Conservation (phyloP, 805 yeast species). For the Cyberlindnera maclurae region DNA sequence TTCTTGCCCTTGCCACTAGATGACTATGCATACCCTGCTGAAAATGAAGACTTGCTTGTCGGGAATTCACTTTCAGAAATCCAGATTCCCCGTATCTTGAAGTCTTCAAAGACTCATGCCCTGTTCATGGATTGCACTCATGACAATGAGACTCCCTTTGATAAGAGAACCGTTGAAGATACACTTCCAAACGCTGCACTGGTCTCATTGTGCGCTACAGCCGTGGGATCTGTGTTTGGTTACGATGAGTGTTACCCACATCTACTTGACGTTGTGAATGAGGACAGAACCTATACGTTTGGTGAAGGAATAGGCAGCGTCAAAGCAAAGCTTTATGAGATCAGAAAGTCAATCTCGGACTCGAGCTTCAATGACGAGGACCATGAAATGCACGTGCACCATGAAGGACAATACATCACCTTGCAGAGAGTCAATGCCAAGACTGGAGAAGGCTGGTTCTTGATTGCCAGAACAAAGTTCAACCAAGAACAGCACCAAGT, state of each 20-base stretch:
- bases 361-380: conserved; percentile 43
- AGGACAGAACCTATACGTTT: conserved; percentile 53
- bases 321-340: conserved; percentile 51
- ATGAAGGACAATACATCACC: conserved; percentile 87
- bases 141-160: conserved; percentile 85
- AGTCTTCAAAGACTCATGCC: conserved; percentile 81
- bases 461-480: conserved; percentile 84
- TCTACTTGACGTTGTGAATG: conserved; percentile 73
- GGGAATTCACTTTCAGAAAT: conserved; percentile 45
- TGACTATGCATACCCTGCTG: conserved; percentile 60
- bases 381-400: conserved; percentile 91
- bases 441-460: conserved; percentile 82
- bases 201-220: conserved; percentile 87
- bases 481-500: conserved; percentile 37
- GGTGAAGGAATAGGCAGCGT: conserved; percentile 65
- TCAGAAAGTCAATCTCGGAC: conserved; percentile 50
- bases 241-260: conserved; percentile 88
- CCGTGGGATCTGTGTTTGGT: conserved; percentile 91
- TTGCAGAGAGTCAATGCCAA: conserved; percentile 79
- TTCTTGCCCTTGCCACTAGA: conserved; percentile 75
- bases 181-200: conserved; percentile 92
- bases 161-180: conserved; percentile 89
- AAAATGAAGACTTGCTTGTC: conserved; percentile 18
- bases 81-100: conserved; percentile 58
- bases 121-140: conserved; percentile 97